These are phyloP conservation scores for Suillus discolor DNA, from an alignment of 768 basidiomycete species.

Conservation along the genomic window DNA sequence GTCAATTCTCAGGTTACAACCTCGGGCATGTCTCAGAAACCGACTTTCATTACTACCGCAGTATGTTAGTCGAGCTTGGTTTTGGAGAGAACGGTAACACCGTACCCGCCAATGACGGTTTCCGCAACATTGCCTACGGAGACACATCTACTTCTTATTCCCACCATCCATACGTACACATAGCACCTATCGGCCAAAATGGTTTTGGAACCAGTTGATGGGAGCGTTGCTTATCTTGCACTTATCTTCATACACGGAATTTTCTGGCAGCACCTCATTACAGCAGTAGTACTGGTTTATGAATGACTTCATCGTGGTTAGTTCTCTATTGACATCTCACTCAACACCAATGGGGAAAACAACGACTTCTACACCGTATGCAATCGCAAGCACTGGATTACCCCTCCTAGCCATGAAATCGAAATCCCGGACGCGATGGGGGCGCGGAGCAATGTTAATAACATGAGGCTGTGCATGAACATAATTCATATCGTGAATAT, in stretches of 20 bases:
- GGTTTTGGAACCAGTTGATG: slow-evolving; percentile 25
- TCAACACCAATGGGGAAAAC: slow-evolving; percentile 71
- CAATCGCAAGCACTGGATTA: slow-evolving; percentile 69
- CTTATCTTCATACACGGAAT: slow-evolving; percentile 1
- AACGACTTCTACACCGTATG: slow-evolving; percentile 58
- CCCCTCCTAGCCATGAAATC: slow-evolving; percentile 69
- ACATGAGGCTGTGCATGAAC: slow-evolving; percentile 63
- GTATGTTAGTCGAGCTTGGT: slow-evolving; percentile 76
- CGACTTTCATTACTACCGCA: slow-evolving; percentile 74
- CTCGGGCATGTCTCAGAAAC: slow-evolving; percentile 49
- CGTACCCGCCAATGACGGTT: slow-evolving; percentile 23
- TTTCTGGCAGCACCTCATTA: neutral
- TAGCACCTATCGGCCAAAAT: slow-evolving; percentile 27
- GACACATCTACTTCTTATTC: slow-evolving; percentile 38
- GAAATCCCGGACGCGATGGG: slow-evolving; percentile 70
- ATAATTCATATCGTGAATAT: slow-evolving; percentile 70
- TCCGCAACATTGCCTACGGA: slow-evolving; percentile 30
- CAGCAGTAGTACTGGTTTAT: slow-evolving; percentile 11
- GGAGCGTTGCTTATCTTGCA: slow-evolving; percentile 2
- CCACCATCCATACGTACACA: slow-evolving; percentile 34
- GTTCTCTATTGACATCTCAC: slow-evolving; percentile 22
- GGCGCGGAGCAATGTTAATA: slow-evolving; percentile 59
- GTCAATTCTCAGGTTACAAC: slow-evolving; percentile 4
- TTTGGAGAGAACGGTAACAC: slow-evolving; percentile 49
- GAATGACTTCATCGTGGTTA: slow-evolving; percentile 19